Conservation (phyloP, 179 eudicot genomes). For the Heliamphora pulchella region DNA sequence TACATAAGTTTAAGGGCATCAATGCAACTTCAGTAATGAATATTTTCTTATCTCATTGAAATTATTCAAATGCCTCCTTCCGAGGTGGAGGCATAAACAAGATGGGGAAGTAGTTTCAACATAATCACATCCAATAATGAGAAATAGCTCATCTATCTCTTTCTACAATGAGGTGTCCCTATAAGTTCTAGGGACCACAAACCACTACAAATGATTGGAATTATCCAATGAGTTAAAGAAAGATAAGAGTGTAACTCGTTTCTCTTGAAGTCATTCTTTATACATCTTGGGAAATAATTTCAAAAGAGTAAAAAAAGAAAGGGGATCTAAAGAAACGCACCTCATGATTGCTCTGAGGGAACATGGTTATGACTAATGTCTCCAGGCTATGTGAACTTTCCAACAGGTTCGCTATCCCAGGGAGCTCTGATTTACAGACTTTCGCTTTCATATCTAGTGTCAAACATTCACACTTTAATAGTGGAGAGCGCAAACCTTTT, state of each 20-base stretch:
- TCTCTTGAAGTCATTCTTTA: not conserved
- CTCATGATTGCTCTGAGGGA: not conserved
- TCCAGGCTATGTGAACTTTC: conserved; percentile 1
- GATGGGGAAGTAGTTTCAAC: no score
- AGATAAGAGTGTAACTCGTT: no score
- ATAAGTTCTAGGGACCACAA: no score
- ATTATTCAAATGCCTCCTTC: no score
- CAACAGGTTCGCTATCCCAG: conserved; percentile 1
- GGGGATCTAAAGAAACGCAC: not conserved
- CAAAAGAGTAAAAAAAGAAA: not conserved
- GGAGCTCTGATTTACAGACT: not conserved
- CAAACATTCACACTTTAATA: not conserved
- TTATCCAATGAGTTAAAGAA: no score
- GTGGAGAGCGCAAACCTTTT: not conserved
- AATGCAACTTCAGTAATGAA: no score
- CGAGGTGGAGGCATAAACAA: no score
- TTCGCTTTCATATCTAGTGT: not conserved
- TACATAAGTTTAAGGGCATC: no score
- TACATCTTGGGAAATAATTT: not conserved
- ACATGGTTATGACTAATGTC: conserved; percentile 5
- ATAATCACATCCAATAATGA: not conserved
- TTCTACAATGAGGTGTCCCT: not conserved
- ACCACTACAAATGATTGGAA: no score
- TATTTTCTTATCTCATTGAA: no score
- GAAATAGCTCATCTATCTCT: not conserved